Percentiles rank a stretch among this genome's conserved stretches.
Conservation (phyloP, 345 rosid genomes). For the Xanthoceras sorbifolium region DNA sequence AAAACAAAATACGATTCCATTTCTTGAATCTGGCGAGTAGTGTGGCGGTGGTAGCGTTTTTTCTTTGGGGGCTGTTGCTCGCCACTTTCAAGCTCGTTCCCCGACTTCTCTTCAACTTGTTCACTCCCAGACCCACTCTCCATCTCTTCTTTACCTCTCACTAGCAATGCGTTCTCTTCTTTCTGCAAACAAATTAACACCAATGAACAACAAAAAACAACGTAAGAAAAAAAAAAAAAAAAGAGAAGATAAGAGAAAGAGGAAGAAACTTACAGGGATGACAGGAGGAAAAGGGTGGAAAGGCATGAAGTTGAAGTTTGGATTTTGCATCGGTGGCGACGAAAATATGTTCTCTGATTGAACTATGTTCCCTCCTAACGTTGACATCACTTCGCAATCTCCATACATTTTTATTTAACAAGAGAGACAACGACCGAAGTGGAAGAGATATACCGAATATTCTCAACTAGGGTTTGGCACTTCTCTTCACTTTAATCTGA, state of each 20-base stretch:
- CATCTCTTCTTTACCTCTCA: conserved; percentile 65
- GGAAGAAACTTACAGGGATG: conserved; percentile 52
- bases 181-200: conserved; percentile 34
- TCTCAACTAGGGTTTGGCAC: conserved; percentile 24
- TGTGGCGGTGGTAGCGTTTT: conserved; percentile 94
- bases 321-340: conserved; percentile 66
- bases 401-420: conserved; percentile 49
- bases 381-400: conserved; percentile 68
- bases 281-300: conserved; percentile 63
- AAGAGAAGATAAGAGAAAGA: background rate
- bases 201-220: background rate
- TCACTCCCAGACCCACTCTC: conserved; percentile 89
- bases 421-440: background rate
- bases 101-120: conserved; percentile 70
- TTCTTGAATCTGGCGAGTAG: conserved; percentile 92
- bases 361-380: conserved; percentile 61
- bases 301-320: conserved; percentile 77
- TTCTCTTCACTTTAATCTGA: conserved; percentile 12
- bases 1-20: conserved; percentile 76
- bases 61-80: conserved; percentile 60
- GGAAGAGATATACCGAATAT: background rate
- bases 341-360: conserved; percentile 59
- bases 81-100: conserved; percentile 55
- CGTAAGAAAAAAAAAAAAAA: background rate
- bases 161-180: conserved; percentile 63